These are phyloP conservation scores for Penicillium crystallinum DNA, from an alignment of 495 filamentous ascomycete genomes.

Conservation along the genomic window DNA sequence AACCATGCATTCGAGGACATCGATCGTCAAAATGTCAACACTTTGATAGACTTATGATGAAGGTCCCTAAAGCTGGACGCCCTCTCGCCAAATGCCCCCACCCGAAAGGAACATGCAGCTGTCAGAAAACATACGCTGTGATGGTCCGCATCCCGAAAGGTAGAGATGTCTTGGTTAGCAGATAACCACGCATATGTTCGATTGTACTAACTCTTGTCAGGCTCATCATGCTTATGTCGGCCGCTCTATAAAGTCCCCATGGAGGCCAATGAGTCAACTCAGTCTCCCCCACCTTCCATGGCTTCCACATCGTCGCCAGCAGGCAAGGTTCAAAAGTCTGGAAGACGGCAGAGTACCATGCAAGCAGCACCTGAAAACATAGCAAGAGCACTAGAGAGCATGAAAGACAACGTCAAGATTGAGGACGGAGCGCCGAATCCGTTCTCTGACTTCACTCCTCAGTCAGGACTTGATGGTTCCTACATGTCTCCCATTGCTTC, in stretches of 20 bases:
- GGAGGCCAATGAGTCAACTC: constrained; percentile 11
- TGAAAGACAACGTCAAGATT: constrained; percentile 18
- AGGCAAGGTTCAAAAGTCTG: constrained; percentile 25
- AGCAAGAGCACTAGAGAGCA: constrained; percentile 22
- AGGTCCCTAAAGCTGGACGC: constrained; percentile 74
- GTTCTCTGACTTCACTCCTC: constrained; percentile 5
- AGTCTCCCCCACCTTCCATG: constrained; percentile 9
- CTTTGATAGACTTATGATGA: constrained; percentile 66
- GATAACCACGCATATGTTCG: neutral
- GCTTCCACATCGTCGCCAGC: constrained; percentile 10
- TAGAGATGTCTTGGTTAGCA: constrained; percentile 10
- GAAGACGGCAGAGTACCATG: constrained; percentile 23
- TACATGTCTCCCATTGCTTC: neutral
- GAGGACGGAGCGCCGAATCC: constrained; percentile 16
- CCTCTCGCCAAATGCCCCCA: constrained; percentile 75
- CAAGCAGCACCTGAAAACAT: constrained; percentile 27
- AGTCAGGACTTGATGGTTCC: constrained; percentile 4
- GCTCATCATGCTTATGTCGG: constrained; percentile 36
- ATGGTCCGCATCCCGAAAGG: constrained; percentile 51
- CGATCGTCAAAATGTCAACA: constrained; percentile 81
- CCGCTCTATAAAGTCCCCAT: constrained; percentile 38
- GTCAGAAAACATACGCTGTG: constrained; percentile 46
- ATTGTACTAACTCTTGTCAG: constrained; percentile 12
- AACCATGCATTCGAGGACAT: constrained; percentile 81
- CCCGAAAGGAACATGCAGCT: constrained; percentile 56